Base-by-base conservation (phyloP, 371 early-diverging fungal species). In the Mortierella sp. region DNA sequence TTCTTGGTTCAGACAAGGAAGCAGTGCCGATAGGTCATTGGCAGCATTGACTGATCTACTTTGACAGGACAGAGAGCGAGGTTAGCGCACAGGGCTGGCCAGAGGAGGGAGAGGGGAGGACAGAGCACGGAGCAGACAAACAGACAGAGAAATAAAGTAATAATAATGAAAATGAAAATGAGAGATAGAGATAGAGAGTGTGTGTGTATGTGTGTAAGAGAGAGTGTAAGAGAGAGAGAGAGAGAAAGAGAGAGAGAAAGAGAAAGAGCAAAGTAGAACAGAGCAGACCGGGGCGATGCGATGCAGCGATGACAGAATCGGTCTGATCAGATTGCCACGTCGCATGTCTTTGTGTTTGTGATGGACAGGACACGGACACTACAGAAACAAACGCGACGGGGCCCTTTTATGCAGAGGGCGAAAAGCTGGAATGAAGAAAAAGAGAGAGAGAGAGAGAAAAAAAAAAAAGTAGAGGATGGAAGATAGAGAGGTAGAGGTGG, bases 1-100 rank as follows among this genome's bases (percentile, higher is more conserved):
- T 47, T 21, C 14, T 30, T 26, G 29, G 26, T 28, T 68, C 58
- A 64, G 37, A 60, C 47, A 56, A 60, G 64, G 55, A 63, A 45
- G 62, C 68, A 69, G 52, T 1, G 50, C 47, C 30, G 47, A 62
- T 44, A 45, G 55, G 30, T 62, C 75, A 69, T 73, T 72, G 67
- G 68, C 63, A 67, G 61, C 61, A 60, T 53, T 0, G 30, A 55
- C 48, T 61, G 23, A 37, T 57, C 25, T 37, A 29, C 30, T 25
- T 23, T 0, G 18, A 23, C 43, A 21, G 23, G 23, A 53, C 18
- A 12, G 26, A 12, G 26, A 53, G 18, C 23, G 21, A 53, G 53
- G 53, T 53, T 19, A 19, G 23, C 23, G 26, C 23, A 19, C 19
- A 23, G 19, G 26, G 53, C 23, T 19, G 53, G 53, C 23, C 23